Evolutionary conservation across 306 rosid species (phyloP).

Genomic region (Urtica urens): DNA sequence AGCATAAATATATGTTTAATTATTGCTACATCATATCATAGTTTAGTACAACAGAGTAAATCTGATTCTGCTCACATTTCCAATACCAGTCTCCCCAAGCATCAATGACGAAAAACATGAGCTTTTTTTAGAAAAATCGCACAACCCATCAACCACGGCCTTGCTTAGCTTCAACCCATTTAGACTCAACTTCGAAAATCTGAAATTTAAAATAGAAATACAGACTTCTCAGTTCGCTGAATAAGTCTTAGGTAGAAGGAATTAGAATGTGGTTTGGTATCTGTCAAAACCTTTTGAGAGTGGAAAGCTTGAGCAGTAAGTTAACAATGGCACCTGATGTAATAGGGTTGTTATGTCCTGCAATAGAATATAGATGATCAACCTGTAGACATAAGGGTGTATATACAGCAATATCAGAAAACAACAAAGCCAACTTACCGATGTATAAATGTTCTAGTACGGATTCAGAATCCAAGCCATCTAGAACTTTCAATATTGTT

Average conservation of each 20-base stretch:
- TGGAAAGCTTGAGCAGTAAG: conserved; percentile 63
- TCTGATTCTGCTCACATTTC: conserved; percentile 55
- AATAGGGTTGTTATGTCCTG: conserved; percentile 72
- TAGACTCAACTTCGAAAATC: conserved; percentile 69
- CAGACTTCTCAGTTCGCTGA: conserved; percentile 7
- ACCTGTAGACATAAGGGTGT: conserved; percentile 12
- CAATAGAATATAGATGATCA: conserved; percentile 18
- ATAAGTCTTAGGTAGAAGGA: conserved; percentile 11
- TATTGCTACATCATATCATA: conserved; percentile 6
- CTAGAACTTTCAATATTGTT: conserved; percentile 65
- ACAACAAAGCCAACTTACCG: conserved; percentile 36
- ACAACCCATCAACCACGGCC: conserved; percentile 60
- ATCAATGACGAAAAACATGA: conserved; percentile 48
- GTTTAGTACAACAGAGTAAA: conserved; percentile 6
- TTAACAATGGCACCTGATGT: conserved; percentile 48
- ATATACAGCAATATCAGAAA: conserved; percentile 1
- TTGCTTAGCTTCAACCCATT: conserved; percentile 73
- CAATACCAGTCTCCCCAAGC: conserved; percentile 69
- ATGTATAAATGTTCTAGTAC: conserved; percentile 60
- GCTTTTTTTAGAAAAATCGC: conserved; percentile 51
- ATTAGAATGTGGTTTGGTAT: not conserved
- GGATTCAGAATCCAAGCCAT: conserved; percentile 53
- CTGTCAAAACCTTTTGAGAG: conserved; percentile 52
- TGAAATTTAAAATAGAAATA: conserved; percentile 19
- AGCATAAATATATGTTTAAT: no score